Evolutionary conservation across 495 filamentous ascomycete species (phyloP).

Genomic region (Tuber umbilicatum): DNA sequence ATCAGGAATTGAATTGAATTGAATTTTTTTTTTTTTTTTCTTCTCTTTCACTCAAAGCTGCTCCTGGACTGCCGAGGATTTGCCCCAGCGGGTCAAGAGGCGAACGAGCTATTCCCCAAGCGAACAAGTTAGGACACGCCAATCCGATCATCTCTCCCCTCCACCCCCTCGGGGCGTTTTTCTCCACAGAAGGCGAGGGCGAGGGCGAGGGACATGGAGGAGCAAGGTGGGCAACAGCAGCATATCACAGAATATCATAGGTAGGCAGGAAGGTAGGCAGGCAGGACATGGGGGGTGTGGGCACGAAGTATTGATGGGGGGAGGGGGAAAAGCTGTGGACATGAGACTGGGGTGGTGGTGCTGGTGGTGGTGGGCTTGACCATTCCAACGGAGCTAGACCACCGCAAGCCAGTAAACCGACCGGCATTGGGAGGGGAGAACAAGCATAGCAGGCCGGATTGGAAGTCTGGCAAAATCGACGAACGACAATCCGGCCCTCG

Average conservation of each 20-base stretch:
- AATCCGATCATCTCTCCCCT: conserved; percentile 15
- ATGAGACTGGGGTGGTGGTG: conserved; percentile 15
- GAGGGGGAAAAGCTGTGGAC: conserved; percentile 13
- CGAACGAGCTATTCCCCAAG: conserved; percentile 26
- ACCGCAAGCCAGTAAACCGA: conserved; percentile 6
- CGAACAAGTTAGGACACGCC: conserved; percentile 24
- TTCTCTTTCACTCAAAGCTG: not conserved
- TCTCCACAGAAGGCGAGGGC: conserved; percentile 25
- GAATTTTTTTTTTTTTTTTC: not conserved
- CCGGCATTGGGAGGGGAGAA: conserved; percentile 7
- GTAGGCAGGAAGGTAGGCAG: not conserved
- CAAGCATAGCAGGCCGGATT: conserved; percentile 36
- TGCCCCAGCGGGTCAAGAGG: conserved; percentile 18
- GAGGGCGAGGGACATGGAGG: conserved; percentile 13
- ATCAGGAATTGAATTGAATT: not conserved
- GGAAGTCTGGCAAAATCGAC: conserved; percentile 28
- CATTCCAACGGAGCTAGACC: not conserved
- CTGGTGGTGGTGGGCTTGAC: not conserved
- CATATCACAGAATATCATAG: not conserved
- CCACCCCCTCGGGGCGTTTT: conserved; percentile 14
- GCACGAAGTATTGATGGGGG: conserved; percentile 15
- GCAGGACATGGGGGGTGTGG: conserved; percentile 8
- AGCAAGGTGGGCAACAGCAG: not conserved
- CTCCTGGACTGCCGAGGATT: conserved; percentile 25
- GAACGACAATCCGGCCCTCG: conserved; percentile 32